Percentiles rank a stretch among this genome's conserved stretches.
These are phyloP conservation scores for Suillus placidus DNA, from an alignment of 768 basidiomycete genomes.

Conservation along the genomic window DNA sequence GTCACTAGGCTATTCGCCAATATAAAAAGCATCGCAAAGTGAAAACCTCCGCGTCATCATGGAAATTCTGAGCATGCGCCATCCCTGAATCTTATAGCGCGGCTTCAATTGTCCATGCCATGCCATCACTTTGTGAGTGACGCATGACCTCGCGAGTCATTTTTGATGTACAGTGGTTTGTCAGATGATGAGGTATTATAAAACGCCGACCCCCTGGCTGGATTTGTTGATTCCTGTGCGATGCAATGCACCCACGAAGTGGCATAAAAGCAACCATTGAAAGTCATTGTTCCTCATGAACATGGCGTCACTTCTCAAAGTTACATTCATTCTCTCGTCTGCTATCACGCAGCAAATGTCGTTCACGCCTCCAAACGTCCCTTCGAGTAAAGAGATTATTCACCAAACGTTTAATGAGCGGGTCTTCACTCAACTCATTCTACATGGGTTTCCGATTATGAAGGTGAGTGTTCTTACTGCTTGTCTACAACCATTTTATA, in stretches of 20 bases:
- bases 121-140: background rate
- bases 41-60: background rate
- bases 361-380: slow-evolving; percentile 49
- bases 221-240: no score
- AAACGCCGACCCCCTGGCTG: no score
- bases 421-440: background rate
- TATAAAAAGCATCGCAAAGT: background rate
- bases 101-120: no score
- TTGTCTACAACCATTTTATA: background rate
- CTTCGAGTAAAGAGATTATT: slow-evolving; percentile 37
- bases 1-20: background rate
- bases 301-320: slow-evolving; percentile 36
- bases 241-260: no score
- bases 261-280: background rate
- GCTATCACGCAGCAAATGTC: slow-evolving; percentile 43
- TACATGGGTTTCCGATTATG: background rate
- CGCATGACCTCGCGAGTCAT: no score
- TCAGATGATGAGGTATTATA: no score
- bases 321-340: slow-evolving; percentile 45
- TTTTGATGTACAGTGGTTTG: no score
- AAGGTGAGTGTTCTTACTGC: background rate
- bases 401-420: background rate
- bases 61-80: background rate
- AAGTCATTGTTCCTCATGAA: slow-evolving; percentile 5
- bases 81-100: background rate